Evolutionary conservation across 306 rosid genomes (phyloP), one percentile per base, ranked within the genome.

Genomic region (Hippophae gyantsensis): DNA sequence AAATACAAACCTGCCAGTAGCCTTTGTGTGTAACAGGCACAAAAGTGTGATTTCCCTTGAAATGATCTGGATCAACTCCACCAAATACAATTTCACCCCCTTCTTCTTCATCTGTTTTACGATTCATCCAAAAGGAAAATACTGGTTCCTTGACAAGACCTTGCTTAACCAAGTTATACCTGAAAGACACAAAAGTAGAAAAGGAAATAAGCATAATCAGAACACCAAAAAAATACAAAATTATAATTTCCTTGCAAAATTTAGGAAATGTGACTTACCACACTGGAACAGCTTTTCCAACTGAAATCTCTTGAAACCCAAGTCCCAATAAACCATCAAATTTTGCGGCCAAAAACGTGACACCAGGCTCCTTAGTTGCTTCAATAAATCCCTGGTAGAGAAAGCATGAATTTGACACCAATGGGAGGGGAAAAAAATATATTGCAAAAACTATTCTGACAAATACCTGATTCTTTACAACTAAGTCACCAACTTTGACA

Each of bases 51-150:
- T 83, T 11, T 25, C 99, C 99, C 72, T 75, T 83, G 74, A 42
- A 92, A 79, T 92, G 99, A 64, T 79, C 82, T 53, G 93, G 89
- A 84, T 92, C 99, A 55, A 72, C 84, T 70, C 99, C 99, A 43
- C 99, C 99, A 52, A 92, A 92, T 57, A 92, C 99, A 72, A 92
- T 49, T 69, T 88, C 96, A 43, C 99, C 99, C 8, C 99, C 99
- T 72, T 68, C 69, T 32, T 32, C 38, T 54, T 78, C 95, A 14
- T 71, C 54, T 7, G 70, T 69, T 5, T 85, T 80, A 60, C 95
- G 99, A 51, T 92, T 92, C 27, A 92, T 87, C 99, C 99, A 92
- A 69, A 92, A 92, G 51, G 99, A 92, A 79, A 92, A 92, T 61
- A 85, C 80, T 0, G 86, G 96, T 45, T 85, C 86, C 72, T 78